Evolutionary conservation across 176 grass and related monocot genomes (phyloP), one percentile per base, ranked within the genome.

Genomic region (Zea luxurians): DNA sequence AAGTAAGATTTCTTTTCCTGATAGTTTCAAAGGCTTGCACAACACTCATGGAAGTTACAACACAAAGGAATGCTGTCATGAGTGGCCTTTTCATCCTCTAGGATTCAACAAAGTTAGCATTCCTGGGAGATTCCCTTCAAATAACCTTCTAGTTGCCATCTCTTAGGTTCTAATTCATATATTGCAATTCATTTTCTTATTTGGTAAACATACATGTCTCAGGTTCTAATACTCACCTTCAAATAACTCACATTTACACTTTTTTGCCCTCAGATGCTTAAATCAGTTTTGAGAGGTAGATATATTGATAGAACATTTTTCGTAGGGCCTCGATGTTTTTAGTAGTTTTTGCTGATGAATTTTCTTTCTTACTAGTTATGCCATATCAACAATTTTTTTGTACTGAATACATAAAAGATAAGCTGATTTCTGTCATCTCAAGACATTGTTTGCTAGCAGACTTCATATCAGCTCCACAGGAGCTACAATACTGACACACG

Each of bases 91-190:
- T 79, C 91, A 80, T 90, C 94, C 52, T 88, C 91, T 27, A 89
- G 94, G 61, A 77, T 97, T 92, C 94, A 91, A 35, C 94, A 93
- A 50, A 34, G 94, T 86, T 77, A 93, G 79, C 84, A 91, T 97
- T 72, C 83, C 94, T 59, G 79, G 84, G 47, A 90, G 94, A 76
- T 97, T 92, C 55, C 41, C 91, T 78, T 91, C 94, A 70, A 97
- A 91, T 62, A 97, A 90, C 79, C 82, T 93, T 76, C 85, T 89
- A 6, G 89, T 90, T 88, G 84, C 80, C 55, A 90, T 97, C 77
- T 97, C 94, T 84, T n/a, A n/a, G n/a, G n/a, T n/a, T n/a, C n/a
- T n/a, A n/a, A n/a, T n/a, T n/a, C n/a, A n/a, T n/a, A n/a, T n/a
- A n/a, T n/a, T n/a, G n/a, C n/a, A n/a, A n/a, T n/a, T n/a, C n/a